Percentiles rank a stretch among this genome's conserved stretches.
These are phyloP conservation scores for Apiotrichum gamsii DNA, from an alignment of 1,284 basidiomycete species.

Conservation along the genomic window DNA sequence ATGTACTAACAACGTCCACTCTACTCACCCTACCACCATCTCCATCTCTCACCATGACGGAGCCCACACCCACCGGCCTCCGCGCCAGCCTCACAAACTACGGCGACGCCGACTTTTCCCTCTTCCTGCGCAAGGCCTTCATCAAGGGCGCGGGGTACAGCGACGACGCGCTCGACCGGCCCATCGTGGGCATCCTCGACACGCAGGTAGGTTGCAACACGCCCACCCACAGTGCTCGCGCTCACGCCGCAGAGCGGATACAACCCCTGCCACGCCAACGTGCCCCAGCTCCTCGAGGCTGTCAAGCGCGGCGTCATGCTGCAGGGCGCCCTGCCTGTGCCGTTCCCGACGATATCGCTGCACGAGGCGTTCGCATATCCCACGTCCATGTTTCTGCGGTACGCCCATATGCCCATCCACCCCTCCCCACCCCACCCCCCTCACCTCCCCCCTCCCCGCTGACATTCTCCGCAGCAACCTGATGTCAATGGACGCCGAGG, in stretches of 20 bases:
- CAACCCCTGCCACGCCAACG: constrained; percentile 45
- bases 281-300: constrained; percentile 36
- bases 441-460: background rate
- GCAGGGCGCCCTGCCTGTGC: constrained; percentile 35
- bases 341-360: constrained; percentile 43
- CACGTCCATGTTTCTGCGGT: constrained; percentile 42
- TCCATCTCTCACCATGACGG: too few relatives aligned
- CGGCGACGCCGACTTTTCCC: constrained; percentile 42
- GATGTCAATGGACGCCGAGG: constrained; percentile 44
- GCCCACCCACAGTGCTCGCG: background rate
- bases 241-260: constrained; percentile 29
- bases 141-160: constrained; percentile 46
- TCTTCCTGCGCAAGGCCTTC: constrained; percentile 46
- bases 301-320: constrained; percentile 41
- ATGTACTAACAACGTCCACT: too few relatives aligned
- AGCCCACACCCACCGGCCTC: too few relatives aligned
- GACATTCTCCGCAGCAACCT: constrained; percentile 22
- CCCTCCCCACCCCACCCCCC: background rate
- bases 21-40: too few relatives aligned
- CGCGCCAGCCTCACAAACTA: constrained; percentile 30
- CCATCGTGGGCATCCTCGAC: constrained; percentile 42
- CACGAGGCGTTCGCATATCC: constrained; percentile 43
- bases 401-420: background rate
- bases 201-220: constrained; percentile 19
- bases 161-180: constrained; percentile 41